These are phyloP conservation scores for Podila clonocystis DNA, from an alignment of 192 early-diverging fungal species.

Conservation along the genomic window DNA sequence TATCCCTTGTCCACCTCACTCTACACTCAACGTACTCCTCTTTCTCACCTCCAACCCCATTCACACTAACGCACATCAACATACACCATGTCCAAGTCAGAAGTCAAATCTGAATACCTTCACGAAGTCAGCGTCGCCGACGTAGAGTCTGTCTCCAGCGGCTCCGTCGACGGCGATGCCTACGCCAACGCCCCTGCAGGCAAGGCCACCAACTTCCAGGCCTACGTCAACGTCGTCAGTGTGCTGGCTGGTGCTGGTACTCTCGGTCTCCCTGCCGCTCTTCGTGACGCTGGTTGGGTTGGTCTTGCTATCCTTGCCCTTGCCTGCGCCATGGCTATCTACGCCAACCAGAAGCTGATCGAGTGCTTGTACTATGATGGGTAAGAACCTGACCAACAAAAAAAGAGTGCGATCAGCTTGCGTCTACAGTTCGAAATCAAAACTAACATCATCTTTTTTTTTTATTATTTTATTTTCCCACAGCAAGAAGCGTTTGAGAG, in stretches of 20 bases:
- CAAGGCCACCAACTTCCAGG: conserved; percentile 44
- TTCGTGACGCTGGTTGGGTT: conserved; percentile 81
- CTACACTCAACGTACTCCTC: background rate
- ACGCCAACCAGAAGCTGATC: conserved; percentile 79
- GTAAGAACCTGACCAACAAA: conserved; percentile 16
- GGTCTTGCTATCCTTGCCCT: conserved; percentile 75
- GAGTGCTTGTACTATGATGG: conserved; percentile 66
- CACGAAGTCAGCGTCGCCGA: conserved; percentile 18
- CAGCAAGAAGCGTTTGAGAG: conserved; percentile 59
- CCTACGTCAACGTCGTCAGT: conserved; percentile 54
- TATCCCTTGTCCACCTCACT: background rate
- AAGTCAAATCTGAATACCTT: conserved; percentile 15
- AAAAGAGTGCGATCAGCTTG: too few relatives aligned
- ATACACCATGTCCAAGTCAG: conserved; percentile 3
- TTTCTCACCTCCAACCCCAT: background rate
- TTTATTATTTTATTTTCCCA: background rate
- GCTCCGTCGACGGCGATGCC: conserved; percentile 15
- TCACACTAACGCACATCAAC: background rate
- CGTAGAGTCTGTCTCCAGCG: conserved; percentile 38
- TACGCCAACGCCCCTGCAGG: conserved; percentile 37
- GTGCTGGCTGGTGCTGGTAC: conserved; percentile 73
- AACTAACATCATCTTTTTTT: background rate
- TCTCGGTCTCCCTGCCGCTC: conserved; percentile 67
- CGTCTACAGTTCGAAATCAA: too few relatives aligned
- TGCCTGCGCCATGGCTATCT: conserved; percentile 74